phyloP scores from a whole-genome alignment of 257 asterid genomes.

The Anisodus tanguticus region DNA sequence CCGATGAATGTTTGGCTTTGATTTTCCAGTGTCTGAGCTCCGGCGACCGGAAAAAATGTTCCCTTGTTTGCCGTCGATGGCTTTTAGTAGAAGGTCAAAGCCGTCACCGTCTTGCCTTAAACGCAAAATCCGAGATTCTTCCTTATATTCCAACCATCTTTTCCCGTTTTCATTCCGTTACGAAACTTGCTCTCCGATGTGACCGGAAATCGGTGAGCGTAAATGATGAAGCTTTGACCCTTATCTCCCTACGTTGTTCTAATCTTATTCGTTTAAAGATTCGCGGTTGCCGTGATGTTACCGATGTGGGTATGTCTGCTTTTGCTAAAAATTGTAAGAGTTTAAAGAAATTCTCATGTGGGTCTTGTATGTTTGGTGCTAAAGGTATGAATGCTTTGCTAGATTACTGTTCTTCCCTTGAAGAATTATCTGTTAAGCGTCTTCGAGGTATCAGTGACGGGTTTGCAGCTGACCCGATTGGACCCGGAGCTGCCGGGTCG shows the following conservation, averaged over 20 bases:
- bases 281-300: constrained; percentile 75
- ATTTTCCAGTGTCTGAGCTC: constrained; percentile 73
- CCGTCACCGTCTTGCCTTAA: constrained; percentile 70
- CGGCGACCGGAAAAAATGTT: constrained; percentile 69
- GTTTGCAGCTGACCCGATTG: constrained; percentile 59
- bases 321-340: constrained; percentile 63
- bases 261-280: constrained; percentile 74
- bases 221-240: constrained; percentile 59
- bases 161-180: constrained; percentile 68
- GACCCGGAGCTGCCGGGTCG: constrained; percentile 65
- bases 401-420: constrained; percentile 62
- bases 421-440: constrained; percentile 77
- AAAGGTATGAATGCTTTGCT: constrained; percentile 84
- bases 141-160: constrained; percentile 50
- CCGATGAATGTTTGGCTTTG: constrained; percentile 77
- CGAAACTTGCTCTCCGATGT: constrained; percentile 76
- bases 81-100: constrained; percentile 69
- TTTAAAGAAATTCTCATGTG: constrained; percentile 72
- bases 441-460: constrained; percentile 69
- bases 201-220: constrained; percentile 69
- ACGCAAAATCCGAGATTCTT: constrained; percentile 52
- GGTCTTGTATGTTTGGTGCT: constrained; percentile 79
- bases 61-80: constrained; percentile 79
- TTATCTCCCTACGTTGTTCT: constrained; percentile 57
- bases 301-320: constrained; percentile 68